Evolutionary conservation across 2,329 filamentous ascomycete genomes (phyloP).

Genomic region (Metarhizium guizhouense): DNA sequence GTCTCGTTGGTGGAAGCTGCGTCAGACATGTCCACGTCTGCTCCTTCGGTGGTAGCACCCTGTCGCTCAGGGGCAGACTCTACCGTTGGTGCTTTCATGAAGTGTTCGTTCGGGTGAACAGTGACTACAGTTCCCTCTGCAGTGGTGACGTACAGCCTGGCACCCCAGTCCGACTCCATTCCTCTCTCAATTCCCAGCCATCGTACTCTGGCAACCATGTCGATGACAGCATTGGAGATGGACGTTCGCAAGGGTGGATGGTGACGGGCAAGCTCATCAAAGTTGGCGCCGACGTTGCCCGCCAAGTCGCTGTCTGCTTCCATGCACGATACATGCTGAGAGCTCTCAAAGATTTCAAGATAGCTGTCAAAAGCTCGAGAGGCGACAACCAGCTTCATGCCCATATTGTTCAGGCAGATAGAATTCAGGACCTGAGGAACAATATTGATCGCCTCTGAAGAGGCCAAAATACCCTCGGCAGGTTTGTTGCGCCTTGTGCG

Average conservation of each 20-base stretch:
- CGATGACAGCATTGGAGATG: conserved; percentile 77
- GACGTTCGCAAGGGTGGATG: conserved; percentile 74
- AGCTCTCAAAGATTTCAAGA: conserved; percentile 94
- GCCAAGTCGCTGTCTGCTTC: conserved; percentile 62
- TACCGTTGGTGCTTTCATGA: conserved; percentile 14
- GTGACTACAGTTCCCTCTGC: conserved; percentile 42
- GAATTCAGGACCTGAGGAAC: conserved; percentile 86
- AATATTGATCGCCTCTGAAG: conserved; percentile 77
- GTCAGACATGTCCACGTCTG: conserved; percentile 61
- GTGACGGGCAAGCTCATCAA: conserved; percentile 91
- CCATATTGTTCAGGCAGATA: conserved; percentile 82
- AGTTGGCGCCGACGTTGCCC: conserved; percentile 67
- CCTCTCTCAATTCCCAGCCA: conserved; percentile 65
- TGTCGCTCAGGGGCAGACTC: conserved; percentile 29
- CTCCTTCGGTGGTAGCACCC: conserved; percentile 24
- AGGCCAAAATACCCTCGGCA: conserved; percentile 72
- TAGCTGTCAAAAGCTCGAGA: conserved; percentile 79
- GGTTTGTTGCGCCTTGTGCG: conserved; percentile 33
- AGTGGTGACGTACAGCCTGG: conserved; percentile 63
- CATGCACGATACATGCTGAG: conserved; percentile 78
- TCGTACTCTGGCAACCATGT: conserved; percentile 78
- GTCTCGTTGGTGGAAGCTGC: conserved; percentile 18
- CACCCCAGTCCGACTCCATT: conserved; percentile 60
- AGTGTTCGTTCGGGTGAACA: conserved; percentile 43
- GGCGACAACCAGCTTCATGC: conserved; percentile 77